Evolutionary conservation across 108 stramenopile genomes (phyloP), one percentile per base, ranked within the genome.

Genomic region (Nannochloropsis gaditana): DNA sequence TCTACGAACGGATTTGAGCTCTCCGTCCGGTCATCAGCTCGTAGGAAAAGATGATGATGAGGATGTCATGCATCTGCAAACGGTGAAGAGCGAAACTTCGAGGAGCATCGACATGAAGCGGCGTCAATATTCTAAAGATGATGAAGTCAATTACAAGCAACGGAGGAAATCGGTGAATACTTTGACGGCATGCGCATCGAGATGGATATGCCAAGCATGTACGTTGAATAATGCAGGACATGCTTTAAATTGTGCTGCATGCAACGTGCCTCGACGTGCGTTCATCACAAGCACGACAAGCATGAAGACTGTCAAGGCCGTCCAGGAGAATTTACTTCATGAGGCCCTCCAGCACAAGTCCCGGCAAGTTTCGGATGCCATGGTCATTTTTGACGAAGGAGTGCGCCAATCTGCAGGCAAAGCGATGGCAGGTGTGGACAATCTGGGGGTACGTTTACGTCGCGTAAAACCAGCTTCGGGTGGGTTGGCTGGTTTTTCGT

Each of bases 351-450:
- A 73, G 59, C 59, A 73, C 4, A 15, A 73, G 59, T n/a, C 5
- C 6, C 59, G n/a, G 59, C 59, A n/a, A 2, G 59, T 73, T 15
- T 8, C 59, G n/a, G 2, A n/a, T 73, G 8, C 8, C 19, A 2
- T n/a, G 6, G 0, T 73, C 19, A 73, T 83, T 91, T 92, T 45
- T 85, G 83, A 82, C 31, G 31, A 31, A 31, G 31, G 31, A 31
- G 31, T 31, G 31, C 31, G 31, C 31, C 31, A 31, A 31, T 31
- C 31, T 31, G 31, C 31, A 31, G 31, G 31, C 0, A 31, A 31
- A 31, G 31, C 31, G 31, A 31, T 31, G 31, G 31, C 31, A 31
- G 31, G 1, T 31, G 31, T 31, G 31, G 31, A 31, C 31, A 31
- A 31, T 31, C 31, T 31, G 31, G 1, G 31, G 31, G 31, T 31